Evolutionary conservation across 371 early-diverging fungal species (phyloP).

Genomic region (Chytridium lagenaria): DNA sequence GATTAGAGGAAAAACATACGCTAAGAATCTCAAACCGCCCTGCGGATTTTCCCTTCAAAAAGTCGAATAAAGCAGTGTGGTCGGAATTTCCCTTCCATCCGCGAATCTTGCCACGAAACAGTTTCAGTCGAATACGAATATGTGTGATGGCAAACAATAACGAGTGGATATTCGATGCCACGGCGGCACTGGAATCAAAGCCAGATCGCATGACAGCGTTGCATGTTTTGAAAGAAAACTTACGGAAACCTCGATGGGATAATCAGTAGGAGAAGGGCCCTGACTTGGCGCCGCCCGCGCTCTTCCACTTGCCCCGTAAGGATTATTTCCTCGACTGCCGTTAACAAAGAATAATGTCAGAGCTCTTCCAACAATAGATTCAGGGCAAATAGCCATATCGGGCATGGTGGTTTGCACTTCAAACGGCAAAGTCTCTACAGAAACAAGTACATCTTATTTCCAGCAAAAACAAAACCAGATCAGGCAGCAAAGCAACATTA

Average conservation of each 20-base stretch:
- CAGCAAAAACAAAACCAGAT: too few species aligned
- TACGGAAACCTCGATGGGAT: background rate
- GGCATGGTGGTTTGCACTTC: too few species aligned
- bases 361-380: too few species aligned
- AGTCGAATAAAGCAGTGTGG: conserved; percentile 25
- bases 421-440: too few species aligned
- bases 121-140: too few species aligned
- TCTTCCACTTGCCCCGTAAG: background rate
- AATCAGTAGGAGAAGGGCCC: background rate
- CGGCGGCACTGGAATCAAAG: too few species aligned
- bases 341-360: background rate
- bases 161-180: too few species aligned
- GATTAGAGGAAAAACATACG: conserved; percentile 13
- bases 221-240: background rate
- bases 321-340: background rate
- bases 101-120: conserved; percentile 8
- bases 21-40: conserved; percentile 14
- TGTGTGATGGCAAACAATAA: background rate
- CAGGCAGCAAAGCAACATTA: too few species aligned
- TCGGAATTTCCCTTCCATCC: conserved; percentile 29
- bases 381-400: too few species aligned
- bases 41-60: conserved; percentile 16
- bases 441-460: too few species aligned
- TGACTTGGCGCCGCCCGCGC: background rate
- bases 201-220: background rate